Conservation (phyloP, 106 monocot genomes). For the Ottelia alismoides region DNA sequence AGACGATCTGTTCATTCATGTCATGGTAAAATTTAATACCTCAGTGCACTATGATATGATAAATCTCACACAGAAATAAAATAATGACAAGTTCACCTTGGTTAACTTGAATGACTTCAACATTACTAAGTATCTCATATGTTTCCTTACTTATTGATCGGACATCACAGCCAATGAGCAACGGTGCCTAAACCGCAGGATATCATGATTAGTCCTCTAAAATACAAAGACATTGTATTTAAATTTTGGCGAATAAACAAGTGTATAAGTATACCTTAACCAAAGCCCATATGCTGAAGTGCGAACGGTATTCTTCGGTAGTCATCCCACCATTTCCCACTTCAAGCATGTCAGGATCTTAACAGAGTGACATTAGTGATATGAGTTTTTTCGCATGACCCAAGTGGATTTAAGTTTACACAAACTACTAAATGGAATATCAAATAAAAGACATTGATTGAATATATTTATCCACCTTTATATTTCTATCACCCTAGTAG, state of each 20-base stretch:
- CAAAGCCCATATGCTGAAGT: constrained; percentile 95
- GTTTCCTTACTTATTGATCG: constrained; percentile 53
- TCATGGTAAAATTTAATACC: neutral
- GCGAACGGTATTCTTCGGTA: constrained; percentile 65
- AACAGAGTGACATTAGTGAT: neutral
- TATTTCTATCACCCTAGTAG: no score
- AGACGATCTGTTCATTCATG: constrained; percentile 6
- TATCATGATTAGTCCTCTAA: no score
- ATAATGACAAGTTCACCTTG: constrained; percentile 33
- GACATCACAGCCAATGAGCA: constrained; percentile 81
- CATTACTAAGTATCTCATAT: constrained; percentile 49
- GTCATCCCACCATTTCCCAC: constrained; percentile 92
- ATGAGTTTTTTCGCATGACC: no score
- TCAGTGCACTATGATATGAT: neutral
- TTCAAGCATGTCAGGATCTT: constrained; percentile 95
- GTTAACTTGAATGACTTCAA: constrained; percentile 71
- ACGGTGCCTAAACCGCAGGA: constrained; percentile 52
- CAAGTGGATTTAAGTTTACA: no score
- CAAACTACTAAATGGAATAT: no score
- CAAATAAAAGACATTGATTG: no score
- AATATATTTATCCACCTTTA: no score
- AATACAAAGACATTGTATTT: no score
- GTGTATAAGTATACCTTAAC: constrained; percentile 36
- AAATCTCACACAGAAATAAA: neutral
- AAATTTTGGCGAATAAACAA: no score